Evolutionary conservation across 2,329 filamentous ascomycete species (phyloP), one percentile per base, ranked within the genome.

Genomic region (Trematosphaeria pertusa): DNA sequence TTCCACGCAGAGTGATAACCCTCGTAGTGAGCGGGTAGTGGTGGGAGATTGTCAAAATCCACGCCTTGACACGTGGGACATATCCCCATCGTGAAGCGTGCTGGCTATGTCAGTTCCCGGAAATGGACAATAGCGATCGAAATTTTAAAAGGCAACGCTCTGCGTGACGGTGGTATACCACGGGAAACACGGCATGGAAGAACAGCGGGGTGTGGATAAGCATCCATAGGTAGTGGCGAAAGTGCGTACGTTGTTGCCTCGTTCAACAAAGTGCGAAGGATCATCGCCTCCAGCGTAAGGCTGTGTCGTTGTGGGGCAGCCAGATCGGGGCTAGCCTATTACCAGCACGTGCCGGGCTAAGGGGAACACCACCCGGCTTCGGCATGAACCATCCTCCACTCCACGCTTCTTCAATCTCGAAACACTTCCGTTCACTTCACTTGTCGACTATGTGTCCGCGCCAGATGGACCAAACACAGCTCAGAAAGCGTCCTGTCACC

Each of bases 401-500:
- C 41, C 38, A 46, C 36, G 42, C 19, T 34, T 34, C 37, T 26
- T 32, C 31, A 35, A 33, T 28, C 15, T 28, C 33, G 19, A 42
- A 42, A 36, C 37, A 32, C 37, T 28, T 37, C 30, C 26, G 8
- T 21, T 44, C 35, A 40, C 34, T 39, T 47, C 44, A 26, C 39
- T 38, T 35, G 44, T 48, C 31, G 20, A n/a, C n/a, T n/a, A n/a
- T n/a, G n/a, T 28, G 17, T 24, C 21, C 18, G 10, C 36, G 24
- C 15, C 11, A 17, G 17, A 14, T 10, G 36, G 22, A 17, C 17
- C 40, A 7, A 32, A 18, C 37, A 4, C 40, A 12, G 30, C 26
- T 6, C 30, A 32, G 43, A 46, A 46, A 33, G 4, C 17, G 19
- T 26, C 44, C 26, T 56, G 53, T 56, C 49, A 58, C 51, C 18